phyloP scores from a whole-genome alignment of 1,284 basidiomycete species.

The Marasmius fiardii region DNA sequence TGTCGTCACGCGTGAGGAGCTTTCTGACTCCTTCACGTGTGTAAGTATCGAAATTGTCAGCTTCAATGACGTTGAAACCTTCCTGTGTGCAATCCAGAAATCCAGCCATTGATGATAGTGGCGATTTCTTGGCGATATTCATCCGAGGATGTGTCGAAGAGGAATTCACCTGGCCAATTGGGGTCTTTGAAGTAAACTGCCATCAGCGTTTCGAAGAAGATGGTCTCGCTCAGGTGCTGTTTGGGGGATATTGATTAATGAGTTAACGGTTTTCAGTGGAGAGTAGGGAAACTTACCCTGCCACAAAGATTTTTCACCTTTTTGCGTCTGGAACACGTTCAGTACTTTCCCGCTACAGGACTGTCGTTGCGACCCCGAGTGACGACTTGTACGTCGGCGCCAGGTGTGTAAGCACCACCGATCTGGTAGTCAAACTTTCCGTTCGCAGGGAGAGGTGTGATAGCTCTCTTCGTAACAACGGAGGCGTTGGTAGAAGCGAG shows the following conservation, averaged over 20 bases:
- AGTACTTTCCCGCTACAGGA: slow-evolving; percentile 9
- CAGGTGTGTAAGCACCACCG: background rate
- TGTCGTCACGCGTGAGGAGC: slow-evolving; percentile 7
- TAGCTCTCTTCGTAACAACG: background rate
- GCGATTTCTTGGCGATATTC: slow-evolving; percentile 9
- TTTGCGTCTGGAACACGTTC: slow-evolving; percentile 15
- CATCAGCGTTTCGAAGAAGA: slow-evolving; percentile 5
- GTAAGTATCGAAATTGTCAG: slow-evolving; percentile 16
- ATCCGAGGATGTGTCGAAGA: slow-evolving; percentile 13
- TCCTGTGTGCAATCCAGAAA: slow-evolving; percentile 8
- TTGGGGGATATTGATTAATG: too few species aligned
- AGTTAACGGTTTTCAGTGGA: background rate
- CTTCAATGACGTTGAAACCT: slow-evolving; percentile 14
- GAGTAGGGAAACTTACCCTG: background rate
- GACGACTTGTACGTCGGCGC: background rate
- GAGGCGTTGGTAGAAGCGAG: background rate
- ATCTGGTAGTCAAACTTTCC: slow-evolving; percentile 1
- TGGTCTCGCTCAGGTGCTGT: background rate
- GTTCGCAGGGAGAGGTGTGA: background rate
- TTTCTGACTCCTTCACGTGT: slow-evolving; percentile 10
- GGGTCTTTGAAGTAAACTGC: slow-evolving; percentile 8
- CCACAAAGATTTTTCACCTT: slow-evolving; percentile 4
- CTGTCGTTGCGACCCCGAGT: slow-evolving; percentile 7
- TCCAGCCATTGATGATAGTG: slow-evolving; percentile 10
- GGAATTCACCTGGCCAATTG: slow-evolving; percentile 13